Evolutionary conservation across 176 grass and related monocot genomes (phyloP).

Genomic region (Elaeis guineensis): DNA sequence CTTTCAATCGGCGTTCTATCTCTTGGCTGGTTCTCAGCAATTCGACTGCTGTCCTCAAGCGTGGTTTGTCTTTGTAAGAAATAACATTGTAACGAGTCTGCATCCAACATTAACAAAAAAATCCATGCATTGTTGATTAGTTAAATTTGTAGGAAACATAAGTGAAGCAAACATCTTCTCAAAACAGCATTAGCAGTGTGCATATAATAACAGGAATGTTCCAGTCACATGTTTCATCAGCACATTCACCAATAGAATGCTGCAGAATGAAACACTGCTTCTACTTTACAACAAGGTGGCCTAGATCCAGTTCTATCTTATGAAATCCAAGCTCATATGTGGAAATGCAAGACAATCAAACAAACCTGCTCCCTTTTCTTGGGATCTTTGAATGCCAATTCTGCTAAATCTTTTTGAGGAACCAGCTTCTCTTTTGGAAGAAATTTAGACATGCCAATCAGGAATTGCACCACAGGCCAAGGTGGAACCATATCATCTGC

Average conservation of each 20-base stretch:
- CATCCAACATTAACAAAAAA: conserved; percentile 18
- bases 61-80: conserved; percentile 79
- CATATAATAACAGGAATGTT: no score
- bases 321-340: no score
- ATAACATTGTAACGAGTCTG: conserved; percentile 80
- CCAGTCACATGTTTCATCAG: no score
- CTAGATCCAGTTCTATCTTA: no score
- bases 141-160: no score
- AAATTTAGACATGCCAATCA: conserved; percentile 68
- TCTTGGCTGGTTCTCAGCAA: conserved; percentile 64
- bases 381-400: conserved; percentile 73
- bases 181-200: no score
- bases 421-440: conserved; percentile 84
- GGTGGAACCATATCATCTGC: conserved; percentile 72
- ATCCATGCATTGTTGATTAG: neutral
- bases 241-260: no score
- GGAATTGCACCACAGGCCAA: conserved; percentile 73
- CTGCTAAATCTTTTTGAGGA: conserved; percentile 86
- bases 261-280: no score
- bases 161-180: no score
- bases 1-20: conserved; percentile 56
- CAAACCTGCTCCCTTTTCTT: conserved; percentile 68
- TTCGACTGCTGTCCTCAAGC: conserved; percentile 64
- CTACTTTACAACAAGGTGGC: no score
- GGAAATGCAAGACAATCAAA: neutral